Base-by-base conservation (phyloP, 148 eudicot species). In the Salicornia ramosissima region DNA sequence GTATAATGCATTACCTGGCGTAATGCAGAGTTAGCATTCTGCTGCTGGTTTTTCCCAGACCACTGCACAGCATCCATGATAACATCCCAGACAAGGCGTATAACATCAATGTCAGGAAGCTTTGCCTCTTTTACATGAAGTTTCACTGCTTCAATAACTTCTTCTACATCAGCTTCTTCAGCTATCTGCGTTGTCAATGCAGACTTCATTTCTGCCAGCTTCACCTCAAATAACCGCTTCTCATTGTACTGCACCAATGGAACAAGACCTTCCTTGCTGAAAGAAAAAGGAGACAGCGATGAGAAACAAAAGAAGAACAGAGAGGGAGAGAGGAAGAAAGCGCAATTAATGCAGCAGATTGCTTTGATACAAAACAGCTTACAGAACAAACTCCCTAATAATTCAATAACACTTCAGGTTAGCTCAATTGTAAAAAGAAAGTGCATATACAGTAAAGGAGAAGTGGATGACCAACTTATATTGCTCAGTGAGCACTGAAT, bases 21-120 rank as follows among this genome's bases (percentile, higher is more conserved):
- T 22, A 94, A 77, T 36, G 97, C 97, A 40, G 89, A 54, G 75
- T 94, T 94, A 57, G 97, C 93, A 83, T 94, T 94, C 76, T 94
- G 99, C 83, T 94, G 99, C 72, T 94, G 99, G 71, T 94, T 94
- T 83, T 94, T 94, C 43, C 99, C 97, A 34, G 99, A 94, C 99
- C 99, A 94, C 62, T 89, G 97, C 65, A 91, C 97, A 76, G 97
- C 88, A 83, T 94, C 99, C 99, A 94, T 95, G 74, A 95, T 75
- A 42, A 89, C 87, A 76, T 95, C 99, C 99, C 99, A 95, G 14
- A 95, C 70, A 62, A 91, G 84, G 52, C 93, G 83, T 43, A 95
- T 91, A 64, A 91, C 91, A 76, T 95, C 96, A 59, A 87, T 73
- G 40, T 95, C 99, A n/a, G 99, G 99, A 49, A 95, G 86, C 78